Evolutionary conservation across 306 rosid species (phyloP).

Genomic region (Clitoria ternatea): DNA sequence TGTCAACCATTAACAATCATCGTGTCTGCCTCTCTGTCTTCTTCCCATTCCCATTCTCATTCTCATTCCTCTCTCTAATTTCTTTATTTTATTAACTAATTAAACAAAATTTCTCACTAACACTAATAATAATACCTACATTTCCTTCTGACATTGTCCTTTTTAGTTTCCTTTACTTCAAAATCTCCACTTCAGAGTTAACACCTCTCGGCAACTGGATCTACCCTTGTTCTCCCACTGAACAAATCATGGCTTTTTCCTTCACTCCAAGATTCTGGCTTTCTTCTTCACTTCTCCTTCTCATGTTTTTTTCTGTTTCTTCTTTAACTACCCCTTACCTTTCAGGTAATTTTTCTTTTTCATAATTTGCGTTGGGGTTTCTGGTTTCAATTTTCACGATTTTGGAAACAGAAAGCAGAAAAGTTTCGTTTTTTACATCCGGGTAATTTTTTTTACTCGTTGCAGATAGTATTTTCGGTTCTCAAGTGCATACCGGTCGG

Average conservation of each 20-base stretch:
- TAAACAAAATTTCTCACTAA: no score
- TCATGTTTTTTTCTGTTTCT: constrained; percentile 39
- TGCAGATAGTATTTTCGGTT: constrained; percentile 54
- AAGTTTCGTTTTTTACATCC: background rate
- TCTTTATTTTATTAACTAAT: background rate
- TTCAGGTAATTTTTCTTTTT: constrained; percentile 38
- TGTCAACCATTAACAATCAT: constrained; percentile 5
- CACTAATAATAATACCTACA: no score
- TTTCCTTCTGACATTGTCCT: no score
- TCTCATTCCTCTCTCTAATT: background rate
- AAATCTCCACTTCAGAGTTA: no score
- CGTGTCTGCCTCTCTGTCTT: background rate
- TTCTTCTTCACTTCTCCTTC: constrained; percentile 33
- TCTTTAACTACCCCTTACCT: constrained; percentile 52
- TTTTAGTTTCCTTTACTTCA: no score
- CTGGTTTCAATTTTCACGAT: background rate
- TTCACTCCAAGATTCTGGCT: constrained; percentile 36
- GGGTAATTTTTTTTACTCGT: background rate
- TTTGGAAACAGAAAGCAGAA: background rate
- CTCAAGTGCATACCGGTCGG: constrained; percentile 47
- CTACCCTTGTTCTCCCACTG: background rate
- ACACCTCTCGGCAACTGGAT: constrained; percentile 11
- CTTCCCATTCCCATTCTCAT: background rate
- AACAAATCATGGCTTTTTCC: constrained; percentile 35
- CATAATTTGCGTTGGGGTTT: background rate